Base-by-base conservation (phyloP, 1,284 basidiomycete genomes). In the Caloboletus inedulis region DNA sequence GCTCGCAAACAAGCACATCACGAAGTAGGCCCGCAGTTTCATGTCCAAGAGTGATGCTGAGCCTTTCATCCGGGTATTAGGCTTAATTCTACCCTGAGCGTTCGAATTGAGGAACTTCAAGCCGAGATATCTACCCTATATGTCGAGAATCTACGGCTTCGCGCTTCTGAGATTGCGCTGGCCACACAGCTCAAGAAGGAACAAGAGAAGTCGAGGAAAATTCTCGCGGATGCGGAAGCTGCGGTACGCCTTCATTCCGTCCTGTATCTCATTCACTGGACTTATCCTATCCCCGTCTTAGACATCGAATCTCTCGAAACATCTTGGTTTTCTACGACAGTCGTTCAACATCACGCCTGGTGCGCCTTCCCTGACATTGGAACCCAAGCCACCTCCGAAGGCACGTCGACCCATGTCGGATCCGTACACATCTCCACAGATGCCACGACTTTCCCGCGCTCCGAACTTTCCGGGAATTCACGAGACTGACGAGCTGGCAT, bases 1-100 rank as follows among this genome's bases (percentile, higher is more conserved):
- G 23, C 83, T 90, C 51, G 88, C 88, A 53, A 91, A 91, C 74
- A 91, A 90, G 71, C 89, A 91, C 71, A 91, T 91, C 64, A 90
- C 89, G 27, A 91, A 91, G 87, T 89, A 60, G 25, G 77, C 66
- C 35, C 34, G 6, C 18, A 27, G 46, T 50, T 41, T 52, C 25
- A 35, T 43, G 14, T 35, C 40, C 23, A 53, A 41, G 50, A 37
- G 18, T 51, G 21, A 39, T 42, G n/a, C 54, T 54, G 54, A 59
- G 43, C 33, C 23, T 50, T 34, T 55, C 47, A 43, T 50, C 44
- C 37, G 31, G 21, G 49, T 54, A 39, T n/a, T 59, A 91, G 88
- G 68, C 80, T 91, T 59, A 91, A 91, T 71, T 89, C 89, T 30
- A 89, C 86, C 19, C 76, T 91, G 56, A 89, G 86, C 69, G 76